Conservation (phyloP, 805 yeast species). For the Kuraishia hungarica region DNA sequence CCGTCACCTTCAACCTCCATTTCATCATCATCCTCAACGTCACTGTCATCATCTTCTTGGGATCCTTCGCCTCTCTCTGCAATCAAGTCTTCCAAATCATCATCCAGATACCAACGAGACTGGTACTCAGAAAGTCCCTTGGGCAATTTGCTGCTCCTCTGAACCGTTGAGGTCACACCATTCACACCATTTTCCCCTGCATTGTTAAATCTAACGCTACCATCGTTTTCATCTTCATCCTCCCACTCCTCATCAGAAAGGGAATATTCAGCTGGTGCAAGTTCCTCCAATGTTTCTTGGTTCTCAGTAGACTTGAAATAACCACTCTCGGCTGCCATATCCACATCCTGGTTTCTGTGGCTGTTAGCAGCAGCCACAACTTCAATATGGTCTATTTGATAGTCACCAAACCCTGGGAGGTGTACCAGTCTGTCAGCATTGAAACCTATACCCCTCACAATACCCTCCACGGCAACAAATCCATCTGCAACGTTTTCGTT, state of each 20-base stretch:
- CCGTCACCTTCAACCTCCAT: conserved; percentile 37
- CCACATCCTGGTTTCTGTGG: conserved; percentile 6
- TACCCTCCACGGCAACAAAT: conserved; percentile 62
- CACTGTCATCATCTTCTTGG: conserved; percentile 28
- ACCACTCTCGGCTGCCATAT: conserved; percentile 12
- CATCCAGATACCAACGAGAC: conserved; percentile 67
- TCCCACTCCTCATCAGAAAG: conserved; percentile 23
- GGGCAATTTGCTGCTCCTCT: conserved; percentile 32
- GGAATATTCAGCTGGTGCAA: conserved; percentile 42
- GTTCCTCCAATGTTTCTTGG: conserved; percentile 53
- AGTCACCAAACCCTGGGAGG: conserved; percentile 87
- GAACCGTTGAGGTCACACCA: conserved; percentile 10
- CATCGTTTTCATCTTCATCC: conserved; percentile 19
- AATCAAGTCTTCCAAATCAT: conserved; percentile 33
- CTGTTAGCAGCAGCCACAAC: conserved; percentile 22
- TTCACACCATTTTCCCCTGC: conserved; percentile 17
- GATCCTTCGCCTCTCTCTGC: conserved; percentile 33
- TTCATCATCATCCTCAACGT: conserved; percentile 19
- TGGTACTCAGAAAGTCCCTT: conserved; percentile 73
- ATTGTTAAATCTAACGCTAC: conserved; percentile 18
- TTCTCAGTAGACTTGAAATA: conserved; percentile 25
- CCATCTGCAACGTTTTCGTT: conserved; percentile 24
- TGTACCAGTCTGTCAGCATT: conserved; percentile 72
- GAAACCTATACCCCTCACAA: conserved; percentile 81
- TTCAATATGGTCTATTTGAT: conserved; percentile 63